A percentile compares a stretch with the other conserved stretches of the same genome.
Conservation (phyloP, 73 alveolate genomes). For the Tetrahymena elliotti region DNA sequence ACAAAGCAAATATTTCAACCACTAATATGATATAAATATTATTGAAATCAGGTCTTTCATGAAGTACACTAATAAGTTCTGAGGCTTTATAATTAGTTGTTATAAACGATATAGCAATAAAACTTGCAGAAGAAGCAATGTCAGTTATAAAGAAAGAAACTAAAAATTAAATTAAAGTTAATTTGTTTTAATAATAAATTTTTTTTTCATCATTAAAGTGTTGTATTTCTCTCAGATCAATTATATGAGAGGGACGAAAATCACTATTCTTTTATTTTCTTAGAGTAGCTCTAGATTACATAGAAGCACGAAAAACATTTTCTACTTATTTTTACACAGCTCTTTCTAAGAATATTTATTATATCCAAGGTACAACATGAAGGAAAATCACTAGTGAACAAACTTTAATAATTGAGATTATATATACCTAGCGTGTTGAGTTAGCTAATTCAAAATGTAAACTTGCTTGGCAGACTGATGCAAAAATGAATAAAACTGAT, state of each 20-base stretch:
- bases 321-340: not conserved
- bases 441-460: not conserved
- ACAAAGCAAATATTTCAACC: not conserved
- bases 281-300: not conserved
- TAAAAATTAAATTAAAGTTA: not conserved
- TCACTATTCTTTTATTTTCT: not conserved
- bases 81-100: not conserved
- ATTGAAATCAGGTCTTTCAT: not conserved
- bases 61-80: not conserved
- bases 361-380: not conserved
- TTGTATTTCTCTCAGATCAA: not conserved
- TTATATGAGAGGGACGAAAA: not conserved
- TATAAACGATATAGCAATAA: not conserved
- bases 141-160: not conserved
- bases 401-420: not conserved
- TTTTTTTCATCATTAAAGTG: not conserved
- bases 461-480: not conserved
- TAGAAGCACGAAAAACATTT: not conserved
- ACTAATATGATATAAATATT: not conserved
- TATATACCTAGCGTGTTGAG: not conserved
- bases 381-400: not conserved
- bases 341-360: not conserved
- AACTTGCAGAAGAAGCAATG: not conserved
- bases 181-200: not conserved
- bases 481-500: not conserved